Evolutionary conservation across 192 early-diverging fungal genomes (phyloP).

Genomic region (Entomortierella beljakovae): DNA sequence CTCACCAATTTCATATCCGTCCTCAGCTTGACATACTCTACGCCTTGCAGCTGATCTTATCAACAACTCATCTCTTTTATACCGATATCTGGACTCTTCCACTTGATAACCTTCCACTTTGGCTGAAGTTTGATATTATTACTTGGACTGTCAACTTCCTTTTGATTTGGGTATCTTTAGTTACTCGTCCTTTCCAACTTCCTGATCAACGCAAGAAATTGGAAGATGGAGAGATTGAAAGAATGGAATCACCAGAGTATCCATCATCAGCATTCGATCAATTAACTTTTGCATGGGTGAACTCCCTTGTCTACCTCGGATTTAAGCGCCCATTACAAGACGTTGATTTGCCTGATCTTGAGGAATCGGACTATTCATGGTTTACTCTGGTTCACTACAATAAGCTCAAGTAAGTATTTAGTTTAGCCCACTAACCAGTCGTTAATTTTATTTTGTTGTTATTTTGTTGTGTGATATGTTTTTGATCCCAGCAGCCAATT

Average conservation of each 20-base stretch:
- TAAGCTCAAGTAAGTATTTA: neutral
- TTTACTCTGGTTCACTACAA: slow-evolving; percentile 1
- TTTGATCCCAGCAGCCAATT: neutral
- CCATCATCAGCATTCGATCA: slow-evolving; percentile 34
- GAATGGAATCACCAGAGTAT: slow-evolving; percentile 31
- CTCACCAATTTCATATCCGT: slow-evolving; percentile 28
- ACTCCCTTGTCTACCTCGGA: slow-evolving; percentile 59
- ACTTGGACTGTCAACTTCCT: neutral
- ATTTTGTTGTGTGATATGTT: neutral
- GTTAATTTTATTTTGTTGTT: neutral
- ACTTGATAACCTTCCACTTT: slow-evolving; percentile 3
- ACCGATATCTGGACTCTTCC: slow-evolving; percentile 7
- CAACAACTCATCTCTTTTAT: slow-evolving; percentile 8
- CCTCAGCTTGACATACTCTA: slow-evolving; percentile 32
- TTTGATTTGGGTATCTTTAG: slow-evolving; percentile 26
- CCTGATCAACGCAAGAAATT: neutral
- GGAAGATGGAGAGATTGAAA: slow-evolving; percentile 19
- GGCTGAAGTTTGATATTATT: slow-evolving; percentile 16
- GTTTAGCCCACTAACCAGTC: too few species aligned
- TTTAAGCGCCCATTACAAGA: slow-evolving; percentile 63
- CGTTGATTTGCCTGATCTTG: slow-evolving; percentile 71
- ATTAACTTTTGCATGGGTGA: slow-evolving; percentile 52
- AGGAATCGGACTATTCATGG: slow-evolving; percentile 53
- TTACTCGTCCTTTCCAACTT: slow-evolving; percentile 17
- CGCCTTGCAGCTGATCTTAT: slow-evolving; percentile 8